Evolutionary conservation across 2,329 filamentous ascomycete genomes (phyloP), one percentile per base, ranked within the genome.

Genomic region (Talaromyces piceae): DNA sequence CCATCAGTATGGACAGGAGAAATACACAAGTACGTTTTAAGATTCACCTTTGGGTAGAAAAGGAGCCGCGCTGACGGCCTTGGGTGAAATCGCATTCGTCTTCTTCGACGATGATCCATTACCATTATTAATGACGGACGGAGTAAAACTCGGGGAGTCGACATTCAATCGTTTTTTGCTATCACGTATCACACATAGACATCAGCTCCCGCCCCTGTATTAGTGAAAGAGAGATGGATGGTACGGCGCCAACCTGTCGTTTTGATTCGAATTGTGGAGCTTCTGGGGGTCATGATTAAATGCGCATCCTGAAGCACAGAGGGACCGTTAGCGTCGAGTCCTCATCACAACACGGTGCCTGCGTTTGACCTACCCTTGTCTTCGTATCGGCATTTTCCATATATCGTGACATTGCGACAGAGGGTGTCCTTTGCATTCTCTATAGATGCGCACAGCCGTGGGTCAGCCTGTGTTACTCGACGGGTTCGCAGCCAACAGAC

Each of bases 71-170:
- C 81, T 93, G n/a, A 87, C 91, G 50, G 88, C 87, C 69, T 94
- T 90, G 1, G 90, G 88, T 6, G 91, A 93, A 57, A 97, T 90
- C 9, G 70, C 66, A 7, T 84, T 84, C 8, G 84, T 79, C 61
- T 86, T 86, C 69, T 89, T 89, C 22, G 64, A 55, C 11, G 64
- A 64, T 2, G 64, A 64, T 30, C 68, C 69, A 49, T 72, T 72
- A 27, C 64, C 61, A 28, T 68, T n/a, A n/a, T n/a, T 63, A 13
- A 69, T 53, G 25, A 67, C 49, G 12, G 80, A 73, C 31, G 91
- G 91, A 0, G 89, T 96, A 67, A 98, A 98, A 45, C 91, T 88
- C 11, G 93, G 91, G 7, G 93, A 97, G 63, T 97, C 93, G 63
- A 95, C 93, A 68, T 95, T 98, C 59, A 98, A 78, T 25, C 86